These are phyloP conservation scores for Paspalum notatum DNA, from an alignment of 176 grass and related monocot species.

Conservation along the genomic window DNA sequence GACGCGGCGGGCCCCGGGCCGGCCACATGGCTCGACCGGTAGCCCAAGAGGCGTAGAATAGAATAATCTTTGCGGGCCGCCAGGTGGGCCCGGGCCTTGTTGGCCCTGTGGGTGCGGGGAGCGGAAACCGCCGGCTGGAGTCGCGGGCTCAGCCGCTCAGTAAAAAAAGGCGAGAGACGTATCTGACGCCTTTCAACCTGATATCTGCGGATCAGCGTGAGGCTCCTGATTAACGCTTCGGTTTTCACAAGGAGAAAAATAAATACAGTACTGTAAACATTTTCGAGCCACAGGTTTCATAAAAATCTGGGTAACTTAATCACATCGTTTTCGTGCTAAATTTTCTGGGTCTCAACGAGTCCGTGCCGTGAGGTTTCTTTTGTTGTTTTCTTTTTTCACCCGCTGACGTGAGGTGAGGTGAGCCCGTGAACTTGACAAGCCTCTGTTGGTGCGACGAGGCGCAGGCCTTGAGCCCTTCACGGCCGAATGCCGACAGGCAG, in stretches of 20 bases:
- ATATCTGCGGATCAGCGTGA: neutral
- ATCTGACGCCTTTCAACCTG: neutral
- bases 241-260: neutral
- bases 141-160: neutral
- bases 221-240: neutral
- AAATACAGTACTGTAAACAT: too few species aligned
- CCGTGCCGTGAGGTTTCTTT: conserved; percentile 14
- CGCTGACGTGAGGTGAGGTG: neutral
- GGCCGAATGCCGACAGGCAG: too few species aligned
- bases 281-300: neutral
- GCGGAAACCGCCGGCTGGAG: neutral
- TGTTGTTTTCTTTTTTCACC: neutral
- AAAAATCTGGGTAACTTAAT: neutral
- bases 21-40: conserved; percentile 19
- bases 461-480: neutral
- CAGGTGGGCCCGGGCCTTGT: neutral
- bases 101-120: neutral
- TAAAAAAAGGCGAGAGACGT: neutral
- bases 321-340: neutral
- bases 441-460: neutral
- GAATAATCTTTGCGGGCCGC: neutral
- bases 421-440: conserved; percentile 25
- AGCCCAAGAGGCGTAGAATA: conserved; percentile 12
- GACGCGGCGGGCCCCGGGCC: neutral
- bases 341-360: neutral